Conservation (phyloP, 805 yeast species). For the Ogataea saltuana region DNA sequence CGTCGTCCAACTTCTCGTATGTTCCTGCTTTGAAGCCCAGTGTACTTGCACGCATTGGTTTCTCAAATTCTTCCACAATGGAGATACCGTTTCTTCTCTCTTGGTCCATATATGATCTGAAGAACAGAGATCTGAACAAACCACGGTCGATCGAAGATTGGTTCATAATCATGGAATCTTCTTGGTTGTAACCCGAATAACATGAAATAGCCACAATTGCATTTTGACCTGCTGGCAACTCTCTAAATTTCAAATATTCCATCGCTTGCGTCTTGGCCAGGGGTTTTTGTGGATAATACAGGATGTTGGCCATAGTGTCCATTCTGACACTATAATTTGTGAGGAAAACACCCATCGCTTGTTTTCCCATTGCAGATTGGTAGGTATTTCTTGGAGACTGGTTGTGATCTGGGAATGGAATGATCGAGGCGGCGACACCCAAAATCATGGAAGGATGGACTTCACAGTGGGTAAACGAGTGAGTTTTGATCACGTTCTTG, state of each 20-base stretch:
- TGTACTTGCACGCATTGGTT: conserved; percentile 93
- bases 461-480: conserved; percentile 97
- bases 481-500: conserved; percentile 53
- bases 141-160: conserved; percentile 98
- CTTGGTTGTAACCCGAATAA: conserved; percentile 98
- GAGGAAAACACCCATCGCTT: conserved; percentile 98
- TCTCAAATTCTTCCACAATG: conserved; percentile 95
- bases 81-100: conserved; percentile 99
- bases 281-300: conserved; percentile 97
- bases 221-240: conserved; percentile 98
- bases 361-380: conserved; percentile 99
- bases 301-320: conserved; percentile 99
- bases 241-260: conserved; percentile 97
- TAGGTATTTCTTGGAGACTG: conserved; percentile 99
- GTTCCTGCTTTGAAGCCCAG: conserved; percentile 96
- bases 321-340: conserved; percentile 95
- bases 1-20: conserved; percentile 96
- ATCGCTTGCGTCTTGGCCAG: conserved; percentile 96
- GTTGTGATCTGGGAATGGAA: conserved; percentile 99
- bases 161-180: conserved; percentile 99
- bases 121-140: conserved; percentile 90
- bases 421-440: conserved; percentile 97
- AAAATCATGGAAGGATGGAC: conserved; percentile 98
- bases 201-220: conserved; percentile 98
- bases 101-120: conserved; percentile 97